Evolutionary conservation across 768 basidiomycete genomes (phyloP), one percentile per base, ranked within the genome.

Genomic region (Tylopilus cervinicoccineus): DNA sequence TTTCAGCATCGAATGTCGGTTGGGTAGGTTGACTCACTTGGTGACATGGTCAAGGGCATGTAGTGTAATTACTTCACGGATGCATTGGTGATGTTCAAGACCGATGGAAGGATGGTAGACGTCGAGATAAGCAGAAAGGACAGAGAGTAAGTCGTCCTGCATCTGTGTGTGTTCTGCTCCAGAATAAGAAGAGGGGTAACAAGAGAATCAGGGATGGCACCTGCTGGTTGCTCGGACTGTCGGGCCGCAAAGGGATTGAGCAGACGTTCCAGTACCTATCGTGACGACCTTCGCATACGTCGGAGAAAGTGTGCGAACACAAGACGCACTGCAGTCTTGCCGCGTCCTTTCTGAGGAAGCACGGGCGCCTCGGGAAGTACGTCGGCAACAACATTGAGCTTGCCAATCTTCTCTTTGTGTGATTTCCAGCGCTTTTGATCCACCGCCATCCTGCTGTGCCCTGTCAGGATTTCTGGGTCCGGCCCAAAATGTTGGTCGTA

Each of bases 1-100:
- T 24, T 49, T 50, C 5, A 59, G 46, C 1, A 32, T 28, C 27
- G 19, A 4, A 22, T 23, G 16, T 36, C n/a, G 26, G 29, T 29
- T 5, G 24, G 13, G 7, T 23, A 43, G 31, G 17, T 23, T 8
- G 31, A 47, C 50, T 49, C 61, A 95, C 96, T 88, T 96, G 45
- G 83, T 80, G 46, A 94, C 76, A 70, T 99, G 96, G 59, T 96
- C 92, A 45, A 97, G 65, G 3, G 81, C 79, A 65, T 98, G 94
- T 5, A 95, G 68, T 3, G 88, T 72, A 4, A 84, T 76, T 1
- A 80, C 82, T 62, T 92, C 83, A 33, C 90, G 77, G 16, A 81
- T 72, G 17, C 66, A 65, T 59, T 77, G 76, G 46, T 84, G 80
- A n/a, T 78, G 71, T 13, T 86, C 84, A 41, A 84, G 70, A n/a